Evolutionary conservation across 1,139 yeast species (phyloP).

Genomic region (Kluyveromyces marxianus): DNA sequence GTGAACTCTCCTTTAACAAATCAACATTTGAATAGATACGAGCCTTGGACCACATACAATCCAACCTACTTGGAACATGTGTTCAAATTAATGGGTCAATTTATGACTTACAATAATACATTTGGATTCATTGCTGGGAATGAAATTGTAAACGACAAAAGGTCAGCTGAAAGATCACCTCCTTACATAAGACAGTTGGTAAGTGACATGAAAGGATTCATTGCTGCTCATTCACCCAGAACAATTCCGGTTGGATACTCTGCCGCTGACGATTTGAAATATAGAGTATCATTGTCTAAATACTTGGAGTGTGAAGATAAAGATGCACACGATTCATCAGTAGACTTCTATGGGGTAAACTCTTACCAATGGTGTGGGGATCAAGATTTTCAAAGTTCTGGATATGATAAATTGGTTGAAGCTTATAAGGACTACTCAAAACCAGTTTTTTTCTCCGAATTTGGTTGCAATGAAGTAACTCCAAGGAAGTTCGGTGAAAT

Average conservation of each 20-base stretch:
- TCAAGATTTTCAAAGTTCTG: constrained; percentile 74
- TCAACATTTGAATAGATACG: constrained; percentile 77
- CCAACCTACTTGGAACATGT: constrained; percentile 63
- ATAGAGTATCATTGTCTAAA: constrained; percentile 66
- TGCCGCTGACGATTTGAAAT: constrained; percentile 85
- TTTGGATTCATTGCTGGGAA: constrained; percentile 93
- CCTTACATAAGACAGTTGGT: constrained; percentile 68
- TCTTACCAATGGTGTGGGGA: constrained; percentile 97
- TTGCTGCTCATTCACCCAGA: constrained; percentile 51
- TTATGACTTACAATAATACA: constrained; percentile 78
- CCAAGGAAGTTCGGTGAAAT: constrained; percentile 84
- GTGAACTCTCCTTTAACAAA: constrained; percentile 78
- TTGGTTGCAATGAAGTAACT: constrained; percentile 77
- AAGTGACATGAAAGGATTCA: constrained; percentile 72
- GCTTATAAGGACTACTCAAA: constrained; percentile 61
- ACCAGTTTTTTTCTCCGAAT: constrained; percentile 88
- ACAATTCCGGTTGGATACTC: constrained; percentile 88
- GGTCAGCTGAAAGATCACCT: constrained; percentile 65
- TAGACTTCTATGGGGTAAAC: constrained; percentile 92
- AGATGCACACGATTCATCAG: constrained; percentile 44
- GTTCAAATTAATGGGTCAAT: constrained; percentile 74
- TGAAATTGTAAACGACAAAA: constrained; percentile 76
- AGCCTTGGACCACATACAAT: constrained; percentile 82
- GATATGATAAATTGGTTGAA: constrained; percentile 66
- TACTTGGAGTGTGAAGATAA: constrained; percentile 70